Conservation (phyloP, 176 grass and related monocot species). For the Zizania latifolia region DNA sequence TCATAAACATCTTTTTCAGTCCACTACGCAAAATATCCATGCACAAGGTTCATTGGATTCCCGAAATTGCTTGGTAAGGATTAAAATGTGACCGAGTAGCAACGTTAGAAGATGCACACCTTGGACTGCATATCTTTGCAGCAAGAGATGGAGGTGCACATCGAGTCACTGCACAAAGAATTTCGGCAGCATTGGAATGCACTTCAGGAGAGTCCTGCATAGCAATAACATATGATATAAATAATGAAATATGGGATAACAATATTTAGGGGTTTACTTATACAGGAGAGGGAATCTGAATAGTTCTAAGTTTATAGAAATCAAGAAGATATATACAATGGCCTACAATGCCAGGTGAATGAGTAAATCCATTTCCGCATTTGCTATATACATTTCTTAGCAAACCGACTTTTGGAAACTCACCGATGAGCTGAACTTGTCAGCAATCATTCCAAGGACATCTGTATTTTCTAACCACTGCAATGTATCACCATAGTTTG, state of each 20-base stretch:
- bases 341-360: not conserved
- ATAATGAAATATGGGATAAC: slow-evolving; percentile 16
- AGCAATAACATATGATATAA: slow-evolving; percentile 13
- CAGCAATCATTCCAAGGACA: slow-evolving; percentile 91
- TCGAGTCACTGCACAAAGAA: slow-evolving; percentile 88
- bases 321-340: slow-evolving; percentile 1
- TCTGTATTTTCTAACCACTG: slow-evolving; percentile 95
- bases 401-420: slow-evolving; percentile 12
- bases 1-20: not conserved
- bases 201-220: slow-evolving; percentile 95
- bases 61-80: not conserved
- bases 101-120: slow-evolving; percentile 34
- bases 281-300: slow-evolving; percentile 10
- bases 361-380: not conserved
- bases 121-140: slow-evolving; percentile 89
- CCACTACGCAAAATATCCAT: not conserved
- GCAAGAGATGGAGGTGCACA: slow-evolving; percentile 90
- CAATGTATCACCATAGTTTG: slow-evolving; percentile 74
- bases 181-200: slow-evolving; percentile 91
- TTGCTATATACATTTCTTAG: not conserved
- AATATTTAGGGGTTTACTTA: not conserved
- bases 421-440: slow-evolving; percentile 97
- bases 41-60: not conserved
- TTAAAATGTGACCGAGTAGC: not conserved
- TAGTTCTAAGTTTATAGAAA: not conserved